Conservation (phyloP, 257 asterid genomes). For the Solanum sparsipilum region DNA sequence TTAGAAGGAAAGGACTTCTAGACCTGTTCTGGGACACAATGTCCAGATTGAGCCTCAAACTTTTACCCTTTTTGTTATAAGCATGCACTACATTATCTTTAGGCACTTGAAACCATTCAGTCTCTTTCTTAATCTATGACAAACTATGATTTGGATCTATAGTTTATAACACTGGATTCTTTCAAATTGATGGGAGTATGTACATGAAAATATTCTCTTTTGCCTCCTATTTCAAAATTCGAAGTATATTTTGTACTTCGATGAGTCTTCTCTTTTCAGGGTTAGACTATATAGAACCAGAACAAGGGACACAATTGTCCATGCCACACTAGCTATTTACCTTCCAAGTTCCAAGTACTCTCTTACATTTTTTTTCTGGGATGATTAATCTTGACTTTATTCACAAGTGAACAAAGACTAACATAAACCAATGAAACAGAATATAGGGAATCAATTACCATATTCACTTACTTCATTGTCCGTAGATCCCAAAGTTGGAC, state of each 20-base stretch:
- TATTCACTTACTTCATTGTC: constrained; percentile 67
- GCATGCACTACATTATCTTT: not conserved
- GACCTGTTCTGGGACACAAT: not conserved
- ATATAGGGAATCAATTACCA: not conserved
- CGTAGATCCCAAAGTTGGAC: constrained; percentile 96
- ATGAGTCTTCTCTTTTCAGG: no score
- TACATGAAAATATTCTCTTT: not conserved
- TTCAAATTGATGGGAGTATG: not conserved
- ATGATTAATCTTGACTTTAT: not conserved
- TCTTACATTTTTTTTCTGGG: not conserved
- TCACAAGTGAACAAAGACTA: not conserved
- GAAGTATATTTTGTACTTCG: not conserved
- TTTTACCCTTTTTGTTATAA: not conserved
- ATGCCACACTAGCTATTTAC: not conserved
- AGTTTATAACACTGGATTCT: not conserved
- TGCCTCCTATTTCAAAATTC: not conserved
- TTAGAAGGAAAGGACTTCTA: not conserved
- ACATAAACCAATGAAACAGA: not conserved
- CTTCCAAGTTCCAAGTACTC: not conserved
- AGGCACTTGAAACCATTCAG: not conserved
- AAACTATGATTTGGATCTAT: not conserved
- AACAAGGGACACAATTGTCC: not conserved
- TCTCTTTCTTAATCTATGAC: not conserved
- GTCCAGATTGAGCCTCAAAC: not conserved
- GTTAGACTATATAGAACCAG: no score